Evolutionary conservation across 202 grass and related monocot species (phyloP), one percentile per base, ranked within the genome.

Genomic region (Schoenoplectus triqueter): DNA sequence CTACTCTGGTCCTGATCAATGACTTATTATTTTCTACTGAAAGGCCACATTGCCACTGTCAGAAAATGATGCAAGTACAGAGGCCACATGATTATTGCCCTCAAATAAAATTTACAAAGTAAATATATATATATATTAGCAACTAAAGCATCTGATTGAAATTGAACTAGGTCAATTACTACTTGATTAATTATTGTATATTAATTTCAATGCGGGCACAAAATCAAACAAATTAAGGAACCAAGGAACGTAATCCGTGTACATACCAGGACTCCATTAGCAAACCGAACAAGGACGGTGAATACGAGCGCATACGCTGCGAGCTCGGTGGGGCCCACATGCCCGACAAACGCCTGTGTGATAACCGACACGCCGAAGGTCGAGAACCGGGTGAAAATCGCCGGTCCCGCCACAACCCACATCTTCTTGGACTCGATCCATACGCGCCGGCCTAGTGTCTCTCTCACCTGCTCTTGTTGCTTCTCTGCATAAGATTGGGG

Each of bases 291-390:
- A 31, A 94, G 79, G 87, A 94, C 94, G 82, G 93, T 97, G 88
- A 89, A 73, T 13, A 90, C 92, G 44, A 97, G 48, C 18, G 92
- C 70, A 63, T 94, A 87, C 31, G 90, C 90, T 56, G 87, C 94
- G 64, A 97, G 87, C 88, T 97, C 92, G 48, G 89, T 82, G 69
- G 89, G 45, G 66, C 94, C 92, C 45, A 94, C 78, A 87, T 97
- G 92, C 0, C 92, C 92, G 0, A 76, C 90, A 80, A 97, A 97
- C 14, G 85, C 91, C 10, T 89, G 52, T 51, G 94, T 94, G 84
- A 97, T 89, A 76, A 94, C 86, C 57, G 90, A 90, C 75, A 94
- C 87, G 69, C 91, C 89, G 86, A 97, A 97, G 87, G 93, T 92
- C 68, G 93, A 94, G 10, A 97, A 90, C 66, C 91, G 90, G 0